Percentiles rank a stretch among this genome's conserved stretches.
phyloP scores from a whole-genome alignment of 306 rosid species.

The Vigna nakashimae region DNA sequence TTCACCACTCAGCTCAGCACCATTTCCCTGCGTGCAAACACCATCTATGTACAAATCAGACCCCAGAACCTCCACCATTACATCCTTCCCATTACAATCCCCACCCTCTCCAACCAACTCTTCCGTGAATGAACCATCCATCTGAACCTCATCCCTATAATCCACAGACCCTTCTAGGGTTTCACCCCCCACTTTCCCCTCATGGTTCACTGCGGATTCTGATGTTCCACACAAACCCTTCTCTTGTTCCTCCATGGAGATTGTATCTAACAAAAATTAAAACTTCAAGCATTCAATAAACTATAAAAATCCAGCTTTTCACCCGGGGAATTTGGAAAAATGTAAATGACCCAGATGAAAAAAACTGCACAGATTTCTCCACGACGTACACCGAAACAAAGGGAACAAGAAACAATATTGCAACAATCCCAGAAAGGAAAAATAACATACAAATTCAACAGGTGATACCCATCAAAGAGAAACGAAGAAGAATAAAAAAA shows the following conservation, averaged over 20 bases:
- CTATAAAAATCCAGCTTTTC: background rate
- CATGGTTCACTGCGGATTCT: slow-evolving; percentile 53
- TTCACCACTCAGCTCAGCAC: slow-evolving; percentile 45
- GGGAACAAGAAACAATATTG: background rate
- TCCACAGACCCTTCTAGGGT: slow-evolving; percentile 50
- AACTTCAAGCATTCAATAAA: slow-evolving; percentile 43
- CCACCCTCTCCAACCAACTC: slow-evolving; percentile 52
- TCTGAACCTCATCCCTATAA: slow-evolving; percentile 35
- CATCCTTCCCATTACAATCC: slow-evolving; percentile 72
- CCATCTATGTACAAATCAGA: slow-evolving; percentile 84
- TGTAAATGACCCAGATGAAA: slow-evolving; percentile 54
- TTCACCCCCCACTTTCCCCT: slow-evolving; percentile 53
- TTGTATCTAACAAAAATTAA: slow-evolving; percentile 48
- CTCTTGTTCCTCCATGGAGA: slow-evolving; percentile 73
- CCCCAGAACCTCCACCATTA: slow-evolving; percentile 83
- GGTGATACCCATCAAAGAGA: slow-evolving; percentile 13
- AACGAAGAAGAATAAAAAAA: background rate
- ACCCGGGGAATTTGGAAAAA: slow-evolving; percentile 10
- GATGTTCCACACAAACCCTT: slow-evolving; percentile 54
- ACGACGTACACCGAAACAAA: slow-evolving; percentile 13
- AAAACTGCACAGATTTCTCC: slow-evolving; percentile 37
- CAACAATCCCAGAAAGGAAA: background rate
- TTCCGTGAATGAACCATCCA: slow-evolving; percentile 48
- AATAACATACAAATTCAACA: slow-evolving; percentile 32
- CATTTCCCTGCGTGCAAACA: slow-evolving; percentile 63